Conservation (phyloP, 2,329 filamentous ascomycete genomes). For the Aspergillus neotritici region DNA sequence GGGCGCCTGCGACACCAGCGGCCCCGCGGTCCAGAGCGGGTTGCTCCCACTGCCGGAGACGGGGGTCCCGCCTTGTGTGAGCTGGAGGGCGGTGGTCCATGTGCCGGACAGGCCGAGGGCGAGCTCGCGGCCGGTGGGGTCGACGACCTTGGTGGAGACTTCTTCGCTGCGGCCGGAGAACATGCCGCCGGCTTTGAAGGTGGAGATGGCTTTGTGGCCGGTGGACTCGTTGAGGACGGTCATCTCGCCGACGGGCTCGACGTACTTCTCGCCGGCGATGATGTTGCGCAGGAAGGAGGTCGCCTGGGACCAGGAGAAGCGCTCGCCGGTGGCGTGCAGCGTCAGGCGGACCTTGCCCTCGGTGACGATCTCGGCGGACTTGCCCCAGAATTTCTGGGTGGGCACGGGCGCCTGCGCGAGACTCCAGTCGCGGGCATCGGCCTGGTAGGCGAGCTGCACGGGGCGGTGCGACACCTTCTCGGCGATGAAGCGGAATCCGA, state of each 20-base stretch:
- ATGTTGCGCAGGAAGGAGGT: conserved; percentile 93
- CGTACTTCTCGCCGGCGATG: conserved; percentile 95
- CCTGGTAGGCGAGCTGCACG: conserved; percentile 87
- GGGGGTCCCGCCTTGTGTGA: conserved; percentile 59
- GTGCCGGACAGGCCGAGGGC: conserved; percentile 69
- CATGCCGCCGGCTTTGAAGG: conserved; percentile 94
- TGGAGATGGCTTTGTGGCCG: conserved; percentile 75
- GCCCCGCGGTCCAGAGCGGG: conserved; percentile 72
- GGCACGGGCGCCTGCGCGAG: conserved; percentile 82
- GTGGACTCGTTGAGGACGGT: conserved; percentile 76
- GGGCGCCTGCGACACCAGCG: conserved; percentile 70
- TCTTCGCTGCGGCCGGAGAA: conserved; percentile 94
- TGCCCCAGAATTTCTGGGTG: conserved; percentile 97
- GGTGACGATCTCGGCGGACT: conserved; percentile 88
- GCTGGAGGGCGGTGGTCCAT: conserved; percentile 71
- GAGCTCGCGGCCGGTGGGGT: conserved; percentile 59
- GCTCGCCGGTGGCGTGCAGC: conserved; percentile 69
- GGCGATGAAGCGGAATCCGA: conserved; percentile 83
- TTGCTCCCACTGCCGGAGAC: conserved; percentile 51
- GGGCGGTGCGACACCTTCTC: conserved; percentile 94
- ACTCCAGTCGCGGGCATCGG: conserved; percentile 79
- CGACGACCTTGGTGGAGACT: conserved; percentile 68
- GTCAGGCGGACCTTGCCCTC: conserved; percentile 78
- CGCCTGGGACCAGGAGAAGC: conserved; percentile 81
- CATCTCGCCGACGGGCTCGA: conserved; percentile 91